A percentile compares a stretch with the other conserved stretches of the same genome.
Evolutionary conservation across 2,329 filamentous ascomycete genomes (phyloP).

Genomic region (Fusarium brevicatenulatum): DNA sequence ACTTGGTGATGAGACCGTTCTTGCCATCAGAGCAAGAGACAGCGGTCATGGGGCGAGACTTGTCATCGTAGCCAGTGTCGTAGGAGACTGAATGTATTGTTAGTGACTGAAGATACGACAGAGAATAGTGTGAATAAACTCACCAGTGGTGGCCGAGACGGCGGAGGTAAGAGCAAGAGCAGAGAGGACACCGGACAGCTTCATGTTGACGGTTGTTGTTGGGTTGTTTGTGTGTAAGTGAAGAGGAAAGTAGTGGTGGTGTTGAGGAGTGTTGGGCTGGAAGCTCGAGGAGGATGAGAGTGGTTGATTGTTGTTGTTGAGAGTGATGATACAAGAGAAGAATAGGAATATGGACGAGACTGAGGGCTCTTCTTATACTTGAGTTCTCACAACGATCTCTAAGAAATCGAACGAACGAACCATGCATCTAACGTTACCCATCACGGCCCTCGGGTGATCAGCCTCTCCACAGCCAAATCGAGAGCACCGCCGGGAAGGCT

Average conservation of each 20-base stretch:
- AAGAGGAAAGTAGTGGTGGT: slow-evolving; percentile 4
- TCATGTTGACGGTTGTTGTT: slow-evolving; percentile 52
- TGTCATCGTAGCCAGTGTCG: slow-evolving; percentile 76
- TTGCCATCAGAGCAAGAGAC: slow-evolving; percentile 75
- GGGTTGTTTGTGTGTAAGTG: slow-evolving; percentile 21
- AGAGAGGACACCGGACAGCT: slow-evolving; percentile 54
- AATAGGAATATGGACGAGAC: slow-evolving; percentile 16
- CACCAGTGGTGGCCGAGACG: slow-evolving; percentile 51
- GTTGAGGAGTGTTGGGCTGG: slow-evolving; percentile 24
- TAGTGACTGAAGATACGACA: slow-evolving; percentile 3
- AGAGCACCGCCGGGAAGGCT: slow-evolving; percentile 18
- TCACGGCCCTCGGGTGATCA: slow-evolving; percentile 35
- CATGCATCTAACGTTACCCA: slow-evolving; percentile 24
- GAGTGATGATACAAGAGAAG: slow-evolving; percentile 23
- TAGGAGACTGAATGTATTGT: slow-evolving; percentile 66
- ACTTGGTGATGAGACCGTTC: slow-evolving; percentile 73
- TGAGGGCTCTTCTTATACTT: slow-evolving; percentile 38
- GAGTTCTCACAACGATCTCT: slow-evolving; percentile 6
- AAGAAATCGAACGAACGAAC: slow-evolving; percentile 29
- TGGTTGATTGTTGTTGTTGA: slow-evolving; percentile 23
- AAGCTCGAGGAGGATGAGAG: slow-evolving; percentile 23
- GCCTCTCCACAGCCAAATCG: slow-evolving; percentile 31
- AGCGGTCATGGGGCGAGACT: slow-evolving; percentile 60
- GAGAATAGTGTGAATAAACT: background rate
- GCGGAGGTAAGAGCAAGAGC: slow-evolving; percentile 53